These are phyloP conservation scores for Cercospora beticola DNA, from an alignment of 2,329 filamentous ascomycete species.

Conservation along the genomic window DNA sequence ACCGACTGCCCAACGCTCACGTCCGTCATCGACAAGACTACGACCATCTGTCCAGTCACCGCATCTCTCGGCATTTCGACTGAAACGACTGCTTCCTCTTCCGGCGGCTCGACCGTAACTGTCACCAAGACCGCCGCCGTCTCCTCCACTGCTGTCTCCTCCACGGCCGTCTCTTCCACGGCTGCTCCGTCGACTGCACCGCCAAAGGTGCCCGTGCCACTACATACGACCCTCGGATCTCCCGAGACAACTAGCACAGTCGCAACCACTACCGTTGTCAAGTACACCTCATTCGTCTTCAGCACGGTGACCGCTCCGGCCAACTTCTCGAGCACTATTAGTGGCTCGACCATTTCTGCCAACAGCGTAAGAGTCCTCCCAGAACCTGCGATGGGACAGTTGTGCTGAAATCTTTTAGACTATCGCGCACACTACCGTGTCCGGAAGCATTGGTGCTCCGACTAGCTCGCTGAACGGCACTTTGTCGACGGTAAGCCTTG, in stretches of 20 bases:
- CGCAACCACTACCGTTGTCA: neutral
- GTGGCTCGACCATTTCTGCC: neutral
- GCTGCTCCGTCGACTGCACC: neutral
- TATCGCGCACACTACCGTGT: neutral
- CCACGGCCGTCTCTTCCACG: neutral
- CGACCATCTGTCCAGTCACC: conserved; percentile 47
- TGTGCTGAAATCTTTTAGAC: neutral
- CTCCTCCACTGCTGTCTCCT: neutral
- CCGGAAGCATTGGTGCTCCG: conserved; percentile 1
- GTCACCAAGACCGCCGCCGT: neutral
- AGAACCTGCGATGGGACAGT: neutral
- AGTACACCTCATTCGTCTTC: conserved; percentile 10
- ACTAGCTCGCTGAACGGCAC: conserved; percentile 11
- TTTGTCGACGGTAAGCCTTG: conserved; percentile 12
- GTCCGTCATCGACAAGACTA: conserved; percentile 42
- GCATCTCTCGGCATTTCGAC: conserved; percentile 14
- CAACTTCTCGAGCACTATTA: neutral
- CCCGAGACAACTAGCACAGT: neutral
- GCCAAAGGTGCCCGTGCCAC: neutral
- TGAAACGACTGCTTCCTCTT: neutral
- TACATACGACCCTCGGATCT: neutral
- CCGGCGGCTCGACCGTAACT: conserved; percentile 4
- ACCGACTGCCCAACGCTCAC: conserved; percentile 45
- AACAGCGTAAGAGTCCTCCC: conserved; percentile 4
- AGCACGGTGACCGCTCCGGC: conserved; percentile 2